Percentiles rank a stretch among this genome's conserved stretches.
These are phyloP conservation scores for Rhododendron simsii DNA, from an alignment of 148 eudicot genomes.

Conservation along the genomic window DNA sequence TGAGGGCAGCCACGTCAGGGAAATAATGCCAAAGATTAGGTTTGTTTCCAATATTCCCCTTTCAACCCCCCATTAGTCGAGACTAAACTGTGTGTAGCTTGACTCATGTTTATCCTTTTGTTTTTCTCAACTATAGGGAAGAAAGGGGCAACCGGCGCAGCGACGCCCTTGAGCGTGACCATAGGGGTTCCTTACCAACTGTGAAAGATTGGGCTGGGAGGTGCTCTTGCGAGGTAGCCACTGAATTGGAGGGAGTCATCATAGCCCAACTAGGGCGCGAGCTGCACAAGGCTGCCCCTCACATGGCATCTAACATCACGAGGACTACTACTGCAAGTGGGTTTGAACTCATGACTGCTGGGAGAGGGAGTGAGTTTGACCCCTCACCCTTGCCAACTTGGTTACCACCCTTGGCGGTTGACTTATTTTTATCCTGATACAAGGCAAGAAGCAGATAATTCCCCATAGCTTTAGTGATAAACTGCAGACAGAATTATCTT, in stretches of 20 bases:
- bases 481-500: background rate
- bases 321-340: background rate
- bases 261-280: background rate
- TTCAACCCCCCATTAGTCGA: background rate
- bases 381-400: background rate
- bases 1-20: background rate
- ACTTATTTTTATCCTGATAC: no score
- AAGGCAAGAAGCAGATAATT: background rate
- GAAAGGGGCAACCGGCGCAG: no score
- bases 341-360: background rate
- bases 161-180: background rate
- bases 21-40: background rate
- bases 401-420: background rate
- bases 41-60: background rate
- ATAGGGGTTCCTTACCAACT: background rate
- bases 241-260: background rate
- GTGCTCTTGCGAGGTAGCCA: background rate
- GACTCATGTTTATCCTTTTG: background rate
- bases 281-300: background rate
- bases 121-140: no score
- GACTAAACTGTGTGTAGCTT: background rate
- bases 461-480: slow-evolving; percentile 7
- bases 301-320: background rate
- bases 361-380: background rate
- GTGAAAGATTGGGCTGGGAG: background rate